phyloP scores from a whole-genome alignment of 768 basidiomycete genomes.

The Suillus luteus region DNA sequence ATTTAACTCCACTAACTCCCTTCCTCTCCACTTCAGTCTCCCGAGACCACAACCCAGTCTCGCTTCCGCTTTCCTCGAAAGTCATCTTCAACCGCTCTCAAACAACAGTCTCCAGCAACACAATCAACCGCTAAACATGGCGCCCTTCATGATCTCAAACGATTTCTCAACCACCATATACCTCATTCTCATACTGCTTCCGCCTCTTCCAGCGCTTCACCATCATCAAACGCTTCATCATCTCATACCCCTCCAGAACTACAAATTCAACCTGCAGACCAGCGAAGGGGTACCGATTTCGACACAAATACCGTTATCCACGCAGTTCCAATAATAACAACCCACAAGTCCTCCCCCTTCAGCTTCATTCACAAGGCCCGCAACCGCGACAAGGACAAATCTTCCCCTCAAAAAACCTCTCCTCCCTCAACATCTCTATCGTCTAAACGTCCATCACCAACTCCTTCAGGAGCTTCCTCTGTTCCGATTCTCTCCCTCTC shows the following conservation, averaged over 20 bases:
- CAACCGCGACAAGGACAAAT: constrained; percentile 23
- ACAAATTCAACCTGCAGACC: constrained; percentile 37
- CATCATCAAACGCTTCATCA: constrained; percentile 31
- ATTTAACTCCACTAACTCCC: constrained; percentile 16
- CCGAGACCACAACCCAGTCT: constrained; percentile 17
- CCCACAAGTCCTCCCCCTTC: constrained; percentile 31
- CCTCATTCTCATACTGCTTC: constrained; percentile 48
- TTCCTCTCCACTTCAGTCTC: not conserved
- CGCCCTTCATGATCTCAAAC: constrained; percentile 89
- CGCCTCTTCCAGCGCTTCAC: constrained; percentile 24
- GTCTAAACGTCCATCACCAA: constrained; percentile 28
- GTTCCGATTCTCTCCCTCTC: constrained; percentile 62
- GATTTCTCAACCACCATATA: constrained; percentile 93
- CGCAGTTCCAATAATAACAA: constrained; percentile 29
- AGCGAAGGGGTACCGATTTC: constrained; percentile 37
- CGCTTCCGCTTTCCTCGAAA: constrained; percentile 32
- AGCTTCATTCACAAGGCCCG: constrained; percentile 38
- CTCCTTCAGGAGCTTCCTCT: constrained; percentile 27
- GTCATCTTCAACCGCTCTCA: constrained; percentile 26
- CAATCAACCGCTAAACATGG: constrained; percentile 46
- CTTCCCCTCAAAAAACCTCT: constrained; percentile 25
- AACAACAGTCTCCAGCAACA: constrained; percentile 13
- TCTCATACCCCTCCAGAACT: constrained; percentile 35
- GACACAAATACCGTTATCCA: constrained; percentile 38
- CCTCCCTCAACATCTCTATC: constrained; percentile 32